Conservation (phyloP, 2,329 filamentous ascomycete species). For the Fusarium neocosmosporiellum region DNA sequence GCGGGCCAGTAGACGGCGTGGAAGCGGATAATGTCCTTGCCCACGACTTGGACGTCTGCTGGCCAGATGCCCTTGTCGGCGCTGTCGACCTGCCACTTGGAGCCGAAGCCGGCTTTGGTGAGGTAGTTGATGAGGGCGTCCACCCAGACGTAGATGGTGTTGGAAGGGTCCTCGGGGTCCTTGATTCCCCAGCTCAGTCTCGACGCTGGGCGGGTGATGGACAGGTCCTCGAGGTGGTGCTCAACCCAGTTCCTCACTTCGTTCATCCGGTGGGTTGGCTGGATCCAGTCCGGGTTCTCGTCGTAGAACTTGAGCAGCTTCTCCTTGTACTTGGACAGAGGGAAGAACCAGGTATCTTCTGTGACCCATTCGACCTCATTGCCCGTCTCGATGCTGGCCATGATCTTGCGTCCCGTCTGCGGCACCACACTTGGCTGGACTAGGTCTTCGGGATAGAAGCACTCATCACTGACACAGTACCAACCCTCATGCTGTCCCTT, state of each 20-base stretch:
- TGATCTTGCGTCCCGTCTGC: constrained; percentile 82
- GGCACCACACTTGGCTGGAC: constrained; percentile 82
- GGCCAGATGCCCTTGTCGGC: constrained; percentile 81
- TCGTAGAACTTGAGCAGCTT: constrained; percentile 82
- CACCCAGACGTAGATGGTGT: constrained; percentile 98
- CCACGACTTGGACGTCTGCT: constrained; percentile 90
- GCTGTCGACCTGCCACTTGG: constrained; percentile 71
- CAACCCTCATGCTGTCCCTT: constrained; percentile 89
- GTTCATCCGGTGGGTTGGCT: constrained; percentile 78
- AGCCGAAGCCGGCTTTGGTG: constrained; percentile 81
- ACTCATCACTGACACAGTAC: constrained; percentile 97
- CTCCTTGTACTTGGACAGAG: constrained; percentile 85
- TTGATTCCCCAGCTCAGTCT: constrained; percentile 88
- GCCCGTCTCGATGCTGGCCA: constrained; percentile 87
- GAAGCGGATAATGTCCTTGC: constrained; percentile 96
- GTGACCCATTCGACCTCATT: constrained; percentile 95
- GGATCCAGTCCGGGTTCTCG: constrained; percentile 81
- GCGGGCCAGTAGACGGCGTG: constrained; percentile 99
- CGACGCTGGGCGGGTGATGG: constrained; percentile 83
- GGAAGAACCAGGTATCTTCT: constrained; percentile 95
- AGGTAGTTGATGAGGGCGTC: constrained; percentile 96
- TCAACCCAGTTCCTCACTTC: constrained; percentile 82
- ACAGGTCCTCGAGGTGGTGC: constrained; percentile 85
- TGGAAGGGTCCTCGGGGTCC: constrained; percentile 83
- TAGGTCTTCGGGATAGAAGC: constrained; percentile 85